phyloP scores from a whole-genome alignment of 345 rosid species.

The Syzygium grande region DNA sequence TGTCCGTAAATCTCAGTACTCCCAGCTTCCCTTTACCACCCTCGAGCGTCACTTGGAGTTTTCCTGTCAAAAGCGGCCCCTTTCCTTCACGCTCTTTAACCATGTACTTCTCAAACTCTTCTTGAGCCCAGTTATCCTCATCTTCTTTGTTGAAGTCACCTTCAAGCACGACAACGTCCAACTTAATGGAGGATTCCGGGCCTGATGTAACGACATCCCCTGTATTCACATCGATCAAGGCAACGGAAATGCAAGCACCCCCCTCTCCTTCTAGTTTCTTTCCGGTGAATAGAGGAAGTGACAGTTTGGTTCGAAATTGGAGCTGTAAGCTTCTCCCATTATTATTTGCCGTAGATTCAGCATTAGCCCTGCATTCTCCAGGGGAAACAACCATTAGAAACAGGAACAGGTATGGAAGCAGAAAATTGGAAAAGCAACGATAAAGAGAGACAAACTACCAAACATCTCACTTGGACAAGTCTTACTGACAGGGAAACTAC shows the following conservation, averaged over 20 bases:
- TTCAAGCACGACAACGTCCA: constrained; percentile 27
- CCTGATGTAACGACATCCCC: constrained; percentile 16
- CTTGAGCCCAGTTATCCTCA: constrained; percentile 15
- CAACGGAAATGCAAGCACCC: constrained; percentile 14
- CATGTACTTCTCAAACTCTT: constrained; percentile 22
- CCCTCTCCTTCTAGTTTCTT: constrained; percentile 28
- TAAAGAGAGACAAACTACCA: background rate
- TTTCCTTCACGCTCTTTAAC: constrained; percentile 22
- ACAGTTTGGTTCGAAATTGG: constrained; percentile 9
- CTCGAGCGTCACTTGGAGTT: background rate
- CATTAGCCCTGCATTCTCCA: background rate
- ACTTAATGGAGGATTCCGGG: constrained; percentile 15
- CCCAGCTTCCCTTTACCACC: background rate
- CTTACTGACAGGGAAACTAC: background rate
- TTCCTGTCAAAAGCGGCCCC: background rate
- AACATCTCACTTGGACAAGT: background rate
- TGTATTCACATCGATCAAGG: constrained; percentile 19
- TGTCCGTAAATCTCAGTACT: background rate
- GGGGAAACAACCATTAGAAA: background rate
- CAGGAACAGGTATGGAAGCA: background rate
- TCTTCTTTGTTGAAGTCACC: constrained; percentile 30
- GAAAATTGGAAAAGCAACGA: background rate
- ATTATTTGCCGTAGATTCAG: constrained; percentile 4
- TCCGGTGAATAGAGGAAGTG: background rate
- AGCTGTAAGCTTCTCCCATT: constrained; percentile 25